These are phyloP conservation scores for Pleurotus citrinopileatus DNA, from an alignment of 768 basidiomycete genomes.

Conservation along the genomic window DNA sequence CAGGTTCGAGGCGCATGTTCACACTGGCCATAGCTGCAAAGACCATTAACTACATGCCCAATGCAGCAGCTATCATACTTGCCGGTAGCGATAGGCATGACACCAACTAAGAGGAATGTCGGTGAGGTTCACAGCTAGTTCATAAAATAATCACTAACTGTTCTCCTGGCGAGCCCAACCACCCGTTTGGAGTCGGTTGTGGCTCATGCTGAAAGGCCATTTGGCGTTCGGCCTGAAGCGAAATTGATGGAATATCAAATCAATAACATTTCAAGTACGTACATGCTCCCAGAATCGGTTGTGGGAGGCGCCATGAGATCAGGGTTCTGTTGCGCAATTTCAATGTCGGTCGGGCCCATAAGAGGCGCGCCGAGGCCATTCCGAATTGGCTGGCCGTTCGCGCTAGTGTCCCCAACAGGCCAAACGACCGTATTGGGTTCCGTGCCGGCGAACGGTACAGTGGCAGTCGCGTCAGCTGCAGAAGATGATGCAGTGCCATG, in stretches of 20 bases:
- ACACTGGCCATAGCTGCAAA: slow-evolving; percentile 39
- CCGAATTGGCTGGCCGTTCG: slow-evolving; percentile 32
- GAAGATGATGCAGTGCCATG: slow-evolving; percentile 14
- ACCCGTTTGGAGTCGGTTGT: slow-evolving; percentile 53
- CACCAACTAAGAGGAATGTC: slow-evolving; percentile 31
- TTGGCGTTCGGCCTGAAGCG: slow-evolving; percentile 43
- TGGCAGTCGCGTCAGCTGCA: slow-evolving; percentile 32
- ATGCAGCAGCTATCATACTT: slow-evolving; percentile 16
- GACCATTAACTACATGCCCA: slow-evolving; percentile 4
- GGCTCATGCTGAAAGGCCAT: slow-evolving; percentile 56
- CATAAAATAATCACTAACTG: slow-evolving; percentile 23
- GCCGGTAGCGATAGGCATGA: slow-evolving; percentile 52
- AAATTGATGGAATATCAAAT: neutral
- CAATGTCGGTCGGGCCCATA: slow-evolving; percentile 38
- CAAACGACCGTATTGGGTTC: slow-evolving; percentile 45
- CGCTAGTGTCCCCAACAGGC: slow-evolving; percentile 19
- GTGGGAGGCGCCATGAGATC: slow-evolving; percentile 43
- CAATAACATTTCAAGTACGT: slow-evolving; percentile 14
- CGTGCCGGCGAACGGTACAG: slow-evolving; percentile 36
- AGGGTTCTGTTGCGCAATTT: slow-evolving; percentile 40
- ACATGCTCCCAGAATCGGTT: slow-evolving; percentile 43
- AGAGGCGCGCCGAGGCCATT: slow-evolving; percentile 38
- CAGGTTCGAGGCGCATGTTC: slow-evolving; percentile 51
- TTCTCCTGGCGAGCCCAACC: slow-evolving; percentile 63
- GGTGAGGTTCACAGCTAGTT: neutral